phyloP scores from a whole-genome alignment of 192 early-diverging fungal species.

The Funneliformis mosseae region DNA sequence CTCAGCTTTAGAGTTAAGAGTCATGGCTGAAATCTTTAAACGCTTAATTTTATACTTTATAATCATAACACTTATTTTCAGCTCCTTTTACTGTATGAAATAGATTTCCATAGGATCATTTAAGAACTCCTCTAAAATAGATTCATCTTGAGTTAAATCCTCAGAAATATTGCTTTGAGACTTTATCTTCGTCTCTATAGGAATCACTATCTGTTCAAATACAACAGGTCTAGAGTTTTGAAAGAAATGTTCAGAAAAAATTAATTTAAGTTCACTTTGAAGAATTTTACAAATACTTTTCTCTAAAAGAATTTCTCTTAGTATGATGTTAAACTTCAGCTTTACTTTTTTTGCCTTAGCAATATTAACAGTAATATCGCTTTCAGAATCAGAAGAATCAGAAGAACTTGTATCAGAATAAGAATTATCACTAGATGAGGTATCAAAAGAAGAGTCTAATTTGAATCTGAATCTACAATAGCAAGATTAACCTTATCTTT shows the following conservation, averaged over 20 bases:
- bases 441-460: neutral
- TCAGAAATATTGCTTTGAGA: neutral
- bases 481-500: neutral
- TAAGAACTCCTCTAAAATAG: neutral
- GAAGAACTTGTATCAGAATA: neutral
- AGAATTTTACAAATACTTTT: neutral
- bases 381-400: too few relatives aligned
- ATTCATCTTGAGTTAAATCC: neutral
- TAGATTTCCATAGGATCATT: constrained; percentile 15
- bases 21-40: neutral
- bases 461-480: neutral
- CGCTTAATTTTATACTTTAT: neutral
- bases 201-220: neutral
- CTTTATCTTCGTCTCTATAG: neutral
- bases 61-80: too few relatives aligned
- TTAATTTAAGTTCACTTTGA: too few relatives aligned
- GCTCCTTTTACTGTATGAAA: constrained; percentile 7
- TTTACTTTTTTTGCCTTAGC: too few relatives aligned
- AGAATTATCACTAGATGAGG: neutral
- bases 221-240: neutral
- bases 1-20: too few relatives aligned
- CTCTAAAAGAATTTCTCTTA: neutral
- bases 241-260: neutral
- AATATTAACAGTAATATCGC: too few relatives aligned
- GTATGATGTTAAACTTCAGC: neutral